Evolutionary conservation across 2,329 filamentous ascomycete species (phyloP).

Genomic region (Pestalotiopsis sp.): DNA sequence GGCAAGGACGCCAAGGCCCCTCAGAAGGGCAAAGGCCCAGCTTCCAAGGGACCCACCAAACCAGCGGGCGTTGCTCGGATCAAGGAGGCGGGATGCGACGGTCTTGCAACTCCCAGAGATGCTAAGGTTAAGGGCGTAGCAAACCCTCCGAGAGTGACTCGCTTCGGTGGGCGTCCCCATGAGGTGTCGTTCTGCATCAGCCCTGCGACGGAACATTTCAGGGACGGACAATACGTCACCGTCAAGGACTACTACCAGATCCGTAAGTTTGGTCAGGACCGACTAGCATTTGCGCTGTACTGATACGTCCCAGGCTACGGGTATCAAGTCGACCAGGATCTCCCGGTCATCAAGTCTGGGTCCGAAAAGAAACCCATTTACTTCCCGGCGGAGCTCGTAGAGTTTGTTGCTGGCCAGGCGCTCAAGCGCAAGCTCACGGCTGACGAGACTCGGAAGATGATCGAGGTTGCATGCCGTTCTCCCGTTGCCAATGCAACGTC

Average conservation of each 20-base stretch:
- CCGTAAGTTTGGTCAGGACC: neutral
- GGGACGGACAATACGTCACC: constrained; percentile 27
- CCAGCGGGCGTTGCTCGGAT: constrained; percentile 15
- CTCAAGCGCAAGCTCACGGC: constrained; percentile 61
- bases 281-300: neutral
- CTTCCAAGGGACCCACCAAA: constrained; percentile 5
- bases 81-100: constrained; percentile 24
- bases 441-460: constrained; percentile 69
- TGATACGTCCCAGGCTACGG: constrained; percentile 24
- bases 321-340: constrained; percentile 32
- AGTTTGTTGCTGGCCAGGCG: constrained; percentile 66
- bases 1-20: constrained; percentile 18
- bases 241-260: constrained; percentile 46
- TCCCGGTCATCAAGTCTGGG: constrained; percentile 71
- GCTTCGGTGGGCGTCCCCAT: constrained; percentile 24
- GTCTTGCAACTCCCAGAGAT: constrained; percentile 31
- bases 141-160: constrained; percentile 29
- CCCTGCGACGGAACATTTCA: constrained; percentile 27
- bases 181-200: constrained; percentile 35
- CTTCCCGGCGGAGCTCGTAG: constrained; percentile 67
- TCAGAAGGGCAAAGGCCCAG: constrained; percentile 18
- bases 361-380: constrained; percentile 59
- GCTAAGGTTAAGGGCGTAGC: constrained; percentile 31
- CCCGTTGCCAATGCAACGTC: constrained; percentile 69
- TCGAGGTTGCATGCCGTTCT: constrained; percentile 69